Evolutionary conservation across 1,284 basidiomycete genomes (phyloP), one percentile per base, ranked within the genome.

Genomic region (Puccinia novopanici): DNA sequence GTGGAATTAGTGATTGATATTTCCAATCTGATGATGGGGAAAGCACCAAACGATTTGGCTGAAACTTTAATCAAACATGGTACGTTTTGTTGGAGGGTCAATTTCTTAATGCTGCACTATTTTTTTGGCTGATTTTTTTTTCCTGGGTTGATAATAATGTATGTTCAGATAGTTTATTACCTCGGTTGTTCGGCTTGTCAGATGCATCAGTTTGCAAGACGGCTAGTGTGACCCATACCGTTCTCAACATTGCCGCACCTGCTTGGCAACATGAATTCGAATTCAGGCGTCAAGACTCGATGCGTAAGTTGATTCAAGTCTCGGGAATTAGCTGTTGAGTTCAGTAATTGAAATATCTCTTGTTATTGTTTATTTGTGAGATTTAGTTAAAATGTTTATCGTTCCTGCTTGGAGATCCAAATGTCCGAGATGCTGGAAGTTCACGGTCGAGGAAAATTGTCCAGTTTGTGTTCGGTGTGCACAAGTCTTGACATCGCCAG

Each of bases 361-460:
- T 22, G 3, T 72, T 37, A 37, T 71, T 9, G 17, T 37, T 37
- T 40, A 2, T 54, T 50, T 37, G 22, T 57, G 3, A 37, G 45
- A 27, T 55, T 34, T 30, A 79, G 78, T 80, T 52, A 61, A 72
- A 65, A 5, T 73, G 8, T 55, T 73, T 54, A 40, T 80, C 24
- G 37, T 80, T 40, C 78, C 78, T 8, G 68, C 78, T 17, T 80
- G 78, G 78, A 72, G 78, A 63, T 52, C 68, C 3, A 80, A 80
- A 65, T 80, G 78, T 73, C 45, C 78, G 10, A 27, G 78, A 63
- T 80, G 78, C 45, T 80, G 78, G 78, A 72, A 65, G 37, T 80
- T 50, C 50, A 71, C 59, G 15, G 59, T 61, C 8, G 78, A 80
- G 45, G 68, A 80, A 48, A 45, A 55, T 24, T 54, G 59, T 63